Evolutionary conservation across 1,284 basidiomycete genomes (phyloP), one percentile per base, ranked within the genome.

Genomic region (Fomitopsis palustris): DNA sequence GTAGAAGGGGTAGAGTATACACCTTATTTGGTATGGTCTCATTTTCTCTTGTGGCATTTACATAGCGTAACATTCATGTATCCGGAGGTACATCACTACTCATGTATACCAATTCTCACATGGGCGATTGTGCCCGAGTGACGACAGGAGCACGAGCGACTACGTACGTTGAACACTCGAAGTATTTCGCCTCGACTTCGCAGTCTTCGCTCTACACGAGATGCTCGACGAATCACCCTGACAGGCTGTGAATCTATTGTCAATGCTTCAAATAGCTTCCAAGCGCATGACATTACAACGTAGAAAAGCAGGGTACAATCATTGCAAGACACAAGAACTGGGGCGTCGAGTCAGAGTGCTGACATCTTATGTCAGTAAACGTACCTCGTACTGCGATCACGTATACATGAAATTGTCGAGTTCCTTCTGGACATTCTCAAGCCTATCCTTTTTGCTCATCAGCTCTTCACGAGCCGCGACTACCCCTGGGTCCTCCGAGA

Each of bases 41-140:
- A 4, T 25, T 8, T 23, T 19, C 21, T 21, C 17, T 10, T 47
- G 25, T 29, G 23, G n/a, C 25, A 47, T 47, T 17, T 29, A n/a
- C n/a, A n/a, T n/a, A 29, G 45, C 45, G 10, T 47, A 47, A 14
- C 27, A 37, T 14, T 14, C 45, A 17, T 45, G 42, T 45, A 45
- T 17, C 27, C 45, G 45, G 45, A 47, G 45, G 25, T 47, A n/a
- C 25, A 47, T 47, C 45, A 29, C 21, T 47, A 29, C 9, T 17
- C 45, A 47, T 47, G 25, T 47, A 47, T 47, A 47, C 45, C 45
- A n/a, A 17, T 43, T 21, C 41, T n/a, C n/a, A 84, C 72, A 92
- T 93, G 90, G 90, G 91, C 4, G 89, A 91, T 61, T 90, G 90
- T 2, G 78, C 87, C 29, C 80, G 81, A 63, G 82, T 87, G 2